These are phyloP conservation scores for Verticillium klebahnii DNA, from an alignment of 2,329 filamentous ascomycete species.

Conservation along the genomic window DNA sequence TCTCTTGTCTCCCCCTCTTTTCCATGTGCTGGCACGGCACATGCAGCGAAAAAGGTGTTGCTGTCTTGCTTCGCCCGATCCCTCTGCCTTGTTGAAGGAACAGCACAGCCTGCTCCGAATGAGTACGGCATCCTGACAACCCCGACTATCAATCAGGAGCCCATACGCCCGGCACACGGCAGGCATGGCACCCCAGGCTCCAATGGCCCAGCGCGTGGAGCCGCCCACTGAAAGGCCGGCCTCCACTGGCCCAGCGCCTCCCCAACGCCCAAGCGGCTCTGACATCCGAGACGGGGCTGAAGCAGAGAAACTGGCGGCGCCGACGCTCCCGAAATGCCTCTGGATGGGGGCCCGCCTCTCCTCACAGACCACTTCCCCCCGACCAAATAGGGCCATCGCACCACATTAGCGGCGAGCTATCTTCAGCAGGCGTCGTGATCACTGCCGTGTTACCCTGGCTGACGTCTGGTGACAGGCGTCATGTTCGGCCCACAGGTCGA, in stretches of 20 bases:
- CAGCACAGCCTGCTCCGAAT: too few relatives aligned
- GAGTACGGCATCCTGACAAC: neutral
- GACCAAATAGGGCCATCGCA: neutral
- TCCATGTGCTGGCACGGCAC: neutral
- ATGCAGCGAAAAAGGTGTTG: too few relatives aligned
- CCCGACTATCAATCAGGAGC: neutral
- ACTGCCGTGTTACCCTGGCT: neutral
- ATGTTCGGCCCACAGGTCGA: neutral
- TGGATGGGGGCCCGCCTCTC: neutral
- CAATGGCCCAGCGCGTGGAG: neutral
- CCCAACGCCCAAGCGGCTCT: neutral
- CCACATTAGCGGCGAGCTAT: neutral
- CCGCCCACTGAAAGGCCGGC: neutral
- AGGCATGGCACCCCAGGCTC: neutral
- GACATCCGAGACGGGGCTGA: neutral
- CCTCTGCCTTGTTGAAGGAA: too few relatives aligned
- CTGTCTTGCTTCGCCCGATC: too few relatives aligned
- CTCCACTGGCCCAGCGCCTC: neutral
- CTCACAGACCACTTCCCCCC: neutral
- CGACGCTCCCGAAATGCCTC: neutral
- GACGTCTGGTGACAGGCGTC: neutral
- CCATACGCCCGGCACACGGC: neutral
- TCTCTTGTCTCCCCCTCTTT: neutral
- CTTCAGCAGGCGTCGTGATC: neutral
- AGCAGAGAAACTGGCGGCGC: neutral